Percentiles rank a stretch among this genome's conserved stretches.
Conservation (phyloP, 116 monocot genomes). For the Zostera marina region DNA sequence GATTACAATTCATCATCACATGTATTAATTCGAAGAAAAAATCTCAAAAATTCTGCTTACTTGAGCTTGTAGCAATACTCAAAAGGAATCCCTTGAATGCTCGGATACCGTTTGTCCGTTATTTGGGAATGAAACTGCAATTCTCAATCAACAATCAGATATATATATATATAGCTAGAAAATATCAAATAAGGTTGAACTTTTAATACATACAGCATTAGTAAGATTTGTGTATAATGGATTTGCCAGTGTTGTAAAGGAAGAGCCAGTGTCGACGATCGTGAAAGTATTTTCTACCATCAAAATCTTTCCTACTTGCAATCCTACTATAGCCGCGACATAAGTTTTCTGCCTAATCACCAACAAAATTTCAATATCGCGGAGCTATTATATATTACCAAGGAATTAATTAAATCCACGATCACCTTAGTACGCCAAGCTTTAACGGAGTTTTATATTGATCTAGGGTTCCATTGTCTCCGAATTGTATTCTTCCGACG, state of each 20-base stretch:
- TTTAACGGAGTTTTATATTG: conserved; percentile 53
- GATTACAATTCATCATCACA: not conserved
- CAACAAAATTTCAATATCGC: not conserved
- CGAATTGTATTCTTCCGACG: conserved; percentile 73
- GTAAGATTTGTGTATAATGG: conserved; percentile 48
- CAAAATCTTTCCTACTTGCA: conserved; percentile 28
- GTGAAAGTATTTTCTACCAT: conserved; percentile 27
- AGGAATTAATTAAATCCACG: conserved; percentile 4
- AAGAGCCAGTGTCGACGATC: conserved; percentile 79
- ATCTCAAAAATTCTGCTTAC: conserved; percentile 6
- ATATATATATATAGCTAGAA: not conserved
- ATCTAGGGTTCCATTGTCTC: conserved; percentile 71
- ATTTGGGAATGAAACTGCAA: conserved; percentile 53
- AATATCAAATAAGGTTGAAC: not conserved
- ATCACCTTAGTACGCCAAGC: conserved; percentile 22
- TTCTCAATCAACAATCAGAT: not conserved
- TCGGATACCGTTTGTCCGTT: conserved; percentile 11
- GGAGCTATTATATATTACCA: not conserved
- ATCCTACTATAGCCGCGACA: conserved; percentile 35
- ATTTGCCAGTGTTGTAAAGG: conserved; percentile 74
- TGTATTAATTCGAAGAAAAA: not conserved
- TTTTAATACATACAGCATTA: conserved; percentile 50
- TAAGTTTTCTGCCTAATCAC: conserved; percentile 8
- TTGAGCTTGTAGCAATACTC: conserved; percentile 65
- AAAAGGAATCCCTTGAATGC: conserved; percentile 39